phyloP scores from a whole-genome alignment of 257 asterid genomes.

The Scutellaria barbata region DNA sequence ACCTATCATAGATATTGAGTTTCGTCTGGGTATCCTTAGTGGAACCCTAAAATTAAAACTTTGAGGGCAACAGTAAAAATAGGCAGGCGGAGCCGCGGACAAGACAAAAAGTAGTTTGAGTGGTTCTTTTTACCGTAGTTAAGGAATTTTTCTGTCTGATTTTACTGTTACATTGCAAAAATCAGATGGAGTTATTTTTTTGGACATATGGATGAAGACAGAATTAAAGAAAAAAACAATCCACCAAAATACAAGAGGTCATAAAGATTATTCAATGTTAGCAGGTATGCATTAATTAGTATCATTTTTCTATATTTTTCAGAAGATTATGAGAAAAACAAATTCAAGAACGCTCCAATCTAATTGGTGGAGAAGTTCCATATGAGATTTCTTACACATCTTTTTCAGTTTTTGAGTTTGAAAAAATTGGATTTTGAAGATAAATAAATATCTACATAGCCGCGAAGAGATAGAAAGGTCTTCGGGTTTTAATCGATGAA shows the following conservation, averaged over 20 bases:
- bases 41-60: constrained; percentile 13
- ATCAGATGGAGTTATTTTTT: constrained; percentile 6
- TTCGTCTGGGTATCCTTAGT: constrained; percentile 23
- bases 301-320: not conserved
- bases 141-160: not conserved
- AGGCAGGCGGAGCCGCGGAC: constrained; percentile 19
- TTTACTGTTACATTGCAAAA: constrained; percentile 34
- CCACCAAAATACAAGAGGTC: not conserved
- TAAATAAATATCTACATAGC: not conserved
- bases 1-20: not conserved
- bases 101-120: constrained; percentile 28
- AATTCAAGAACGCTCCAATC: constrained; percentile 6
- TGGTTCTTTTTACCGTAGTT: constrained; percentile 36
- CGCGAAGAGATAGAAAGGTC: too few species aligned
- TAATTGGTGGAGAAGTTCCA: not conserved
- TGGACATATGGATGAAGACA: not conserved
- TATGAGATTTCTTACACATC: not conserved
- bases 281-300: not conserved
- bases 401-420: not conserved
- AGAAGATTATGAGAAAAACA: not conserved
- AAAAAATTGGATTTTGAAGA: not conserved
- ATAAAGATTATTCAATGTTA: constrained; percentile 15
- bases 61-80: constrained; percentile 15
- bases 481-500: too few species aligned
- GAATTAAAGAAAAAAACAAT: not conserved